These are phyloP conservation scores for Croton setiger DNA, from an alignment of 441 rosid species.

Conservation along the genomic window DNA sequence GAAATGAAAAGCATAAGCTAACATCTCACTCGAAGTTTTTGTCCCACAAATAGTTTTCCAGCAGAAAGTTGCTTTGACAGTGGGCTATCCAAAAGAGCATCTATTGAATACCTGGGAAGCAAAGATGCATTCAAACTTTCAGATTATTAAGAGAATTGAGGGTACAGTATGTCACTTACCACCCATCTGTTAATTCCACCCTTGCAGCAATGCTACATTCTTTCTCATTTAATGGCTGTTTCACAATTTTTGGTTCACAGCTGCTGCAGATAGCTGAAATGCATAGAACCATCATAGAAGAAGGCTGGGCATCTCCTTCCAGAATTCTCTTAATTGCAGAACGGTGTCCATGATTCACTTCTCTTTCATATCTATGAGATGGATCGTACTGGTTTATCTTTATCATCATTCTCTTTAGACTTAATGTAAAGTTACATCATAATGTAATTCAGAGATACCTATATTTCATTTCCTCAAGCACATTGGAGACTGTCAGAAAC, in stretches of 20 bases:
- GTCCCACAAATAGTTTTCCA: conserved; percentile 83
- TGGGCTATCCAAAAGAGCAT: conserved; percentile 65
- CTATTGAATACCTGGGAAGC: conserved; percentile 69
- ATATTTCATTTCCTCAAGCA: conserved; percentile 80
- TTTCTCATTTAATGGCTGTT: conserved; percentile 33
- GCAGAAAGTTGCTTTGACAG: conserved; percentile 60
- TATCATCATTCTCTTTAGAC: conserved; percentile 22
- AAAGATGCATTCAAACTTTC: conserved; percentile 24
- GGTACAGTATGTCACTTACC: conserved; percentile 31
- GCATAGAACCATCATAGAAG: conserved; percentile 73
- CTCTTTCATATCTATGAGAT: conserved; percentile 79
- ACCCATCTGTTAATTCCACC: conserved; percentile 91
- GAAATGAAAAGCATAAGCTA: conserved; percentile 19
- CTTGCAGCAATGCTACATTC: conserved; percentile 39
- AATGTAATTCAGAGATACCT: conserved; percentile 39
- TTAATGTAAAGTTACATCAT: conserved; percentile 16
- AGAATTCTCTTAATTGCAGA: conserved; percentile 88
- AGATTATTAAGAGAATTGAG: conserved; percentile 18
- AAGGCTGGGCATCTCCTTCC: conserved; percentile 80
- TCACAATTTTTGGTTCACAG: conserved; percentile 32
- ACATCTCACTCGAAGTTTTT: conserved; percentile 79
- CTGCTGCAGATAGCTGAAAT: conserved; percentile 53
- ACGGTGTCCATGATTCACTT: conserved; percentile 82
- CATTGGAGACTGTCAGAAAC: conserved; percentile 63
- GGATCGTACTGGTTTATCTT: conserved; percentile 8